phyloP scores from a whole-genome alignment of 208 protist species.

The Trypanosoma avium region DNA sequence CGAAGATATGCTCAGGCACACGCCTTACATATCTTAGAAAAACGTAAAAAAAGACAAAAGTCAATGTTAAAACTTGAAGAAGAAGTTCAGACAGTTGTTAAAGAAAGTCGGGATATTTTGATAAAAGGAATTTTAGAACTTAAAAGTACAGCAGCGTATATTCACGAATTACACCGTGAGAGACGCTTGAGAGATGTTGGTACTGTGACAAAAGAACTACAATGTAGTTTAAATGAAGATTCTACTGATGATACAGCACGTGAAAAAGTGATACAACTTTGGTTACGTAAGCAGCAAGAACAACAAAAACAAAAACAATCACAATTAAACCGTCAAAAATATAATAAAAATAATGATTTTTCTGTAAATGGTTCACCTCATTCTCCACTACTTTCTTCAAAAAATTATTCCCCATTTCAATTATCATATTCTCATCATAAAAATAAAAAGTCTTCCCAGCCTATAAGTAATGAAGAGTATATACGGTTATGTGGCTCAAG shows the following conservation, averaged over 20 bases:
- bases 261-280: neutral
- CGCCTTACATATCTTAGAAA: neutral
- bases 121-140: conserved; percentile 2
- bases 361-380: neutral
- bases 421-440: neutral
- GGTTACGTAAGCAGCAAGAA: neutral
- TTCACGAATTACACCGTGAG: conserved; percentile 1
- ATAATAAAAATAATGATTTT: too few relatives aligned
- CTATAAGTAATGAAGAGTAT: conserved; percentile 6
- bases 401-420: neutral
- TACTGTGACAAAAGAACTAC: neutral
- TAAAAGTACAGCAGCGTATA: neutral
- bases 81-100: neutral
- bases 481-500: conserved; percentile 3
- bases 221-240: neutral
- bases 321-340: too few relatives aligned
- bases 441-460: neutral
- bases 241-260: neutral
- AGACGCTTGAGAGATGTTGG: neutral
- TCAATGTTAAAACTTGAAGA: neutral
- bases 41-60: neutral
- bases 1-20: neutral
- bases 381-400: neutral
- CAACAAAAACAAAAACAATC: neutral
- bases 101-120: neutral